Evolutionary conservation across 768 basidiomycete species (phyloP), one percentile per base, ranked within the genome.

Genomic region (Leucosporidium yakuticum): DNA sequence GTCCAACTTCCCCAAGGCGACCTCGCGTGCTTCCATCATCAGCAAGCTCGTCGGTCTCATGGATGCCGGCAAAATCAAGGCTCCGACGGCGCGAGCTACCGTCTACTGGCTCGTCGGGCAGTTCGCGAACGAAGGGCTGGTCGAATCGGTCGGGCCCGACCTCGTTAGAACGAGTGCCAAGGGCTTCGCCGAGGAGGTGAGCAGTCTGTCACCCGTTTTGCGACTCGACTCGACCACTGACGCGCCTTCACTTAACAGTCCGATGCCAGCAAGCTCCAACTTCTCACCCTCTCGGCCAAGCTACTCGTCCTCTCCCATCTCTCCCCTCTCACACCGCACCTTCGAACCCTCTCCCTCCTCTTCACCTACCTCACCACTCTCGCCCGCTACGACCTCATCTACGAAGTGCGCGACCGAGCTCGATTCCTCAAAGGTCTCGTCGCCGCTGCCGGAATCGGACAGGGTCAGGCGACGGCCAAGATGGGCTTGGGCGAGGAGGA

Each of bases 21-120:
- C 49, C 49, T 58, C 66, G 14, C 67, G 61, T 7, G 27, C 64
- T 9, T 4, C 29, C 39, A 27, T 70, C 63, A 69, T 74, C 59
- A 63, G 63, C 12, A 68, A 65, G 12, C 64, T 72, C 17, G 64
- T 69, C 11, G 36, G 49, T 19, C 60, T 56, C 23, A 57, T 75
- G 12, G 49, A 49, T 1, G 20, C 56, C 1, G 65, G 59, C 12
- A 61, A 51, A 25, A 63, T 73, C n/a, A 32, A 29, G 12, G 62
- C 66, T 53, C 57, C 68, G 27, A 27, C n/a, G 0, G 92, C 94
- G 1, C 81, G 90, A 36, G 91, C 94, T 0, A 92, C 89, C 73
- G 86, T 97, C 1, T 80, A 91, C 31, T 96, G 95, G 92, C 84
- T 97, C 0, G 91, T 92, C 0, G 94, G 95, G 0, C 91, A 96